phyloP scores from a whole-genome alignment of 2,329 filamentous ascomycete genomes.

The Drechslerella dactyloides region DNA sequence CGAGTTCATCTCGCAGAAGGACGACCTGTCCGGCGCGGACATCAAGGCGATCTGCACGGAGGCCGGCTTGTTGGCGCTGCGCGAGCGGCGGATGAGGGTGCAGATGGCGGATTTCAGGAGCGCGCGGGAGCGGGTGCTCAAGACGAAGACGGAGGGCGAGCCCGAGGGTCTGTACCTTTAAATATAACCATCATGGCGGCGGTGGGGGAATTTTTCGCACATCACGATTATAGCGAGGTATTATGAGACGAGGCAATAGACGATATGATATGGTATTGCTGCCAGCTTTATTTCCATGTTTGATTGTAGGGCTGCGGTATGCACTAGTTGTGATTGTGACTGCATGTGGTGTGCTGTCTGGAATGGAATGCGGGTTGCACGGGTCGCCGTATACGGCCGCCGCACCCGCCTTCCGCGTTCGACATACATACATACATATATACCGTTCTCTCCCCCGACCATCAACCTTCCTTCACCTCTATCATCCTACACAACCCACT shows the following conservation, averaged over 20 bases:
- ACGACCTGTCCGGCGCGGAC: conserved; percentile 94
- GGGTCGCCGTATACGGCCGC: no score
- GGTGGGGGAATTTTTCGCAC: neutral
- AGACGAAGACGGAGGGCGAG: conserved; percentile 98
- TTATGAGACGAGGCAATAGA: conserved; percentile 15
- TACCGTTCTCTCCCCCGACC: no score
- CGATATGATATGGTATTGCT: conserved; percentile 9
- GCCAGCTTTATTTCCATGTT: no score
- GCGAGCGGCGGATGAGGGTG: conserved; percentile 95
- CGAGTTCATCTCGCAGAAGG: conserved; percentile 98
- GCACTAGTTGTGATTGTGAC: no score
- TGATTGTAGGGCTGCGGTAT: no score
- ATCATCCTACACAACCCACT: no score
- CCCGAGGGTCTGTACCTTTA: conserved; percentile 99
- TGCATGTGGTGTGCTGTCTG: no score
- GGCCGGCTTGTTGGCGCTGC: conserved; percentile 88
- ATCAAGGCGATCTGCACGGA: conserved; percentile 99
- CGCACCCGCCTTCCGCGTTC: no score
- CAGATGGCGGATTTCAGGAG: conserved; percentile 98
- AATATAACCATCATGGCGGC: conserved; percentile 12
- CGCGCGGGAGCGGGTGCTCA: conserved; percentile 90
- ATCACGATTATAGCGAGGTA: conserved; percentile 15
- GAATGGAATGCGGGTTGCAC: no score
- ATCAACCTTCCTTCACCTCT: no score
- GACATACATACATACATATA: no score